phyloP scores from a whole-genome alignment of 352 stramenopile genomes.

The Phytophthora litchii region DNA sequence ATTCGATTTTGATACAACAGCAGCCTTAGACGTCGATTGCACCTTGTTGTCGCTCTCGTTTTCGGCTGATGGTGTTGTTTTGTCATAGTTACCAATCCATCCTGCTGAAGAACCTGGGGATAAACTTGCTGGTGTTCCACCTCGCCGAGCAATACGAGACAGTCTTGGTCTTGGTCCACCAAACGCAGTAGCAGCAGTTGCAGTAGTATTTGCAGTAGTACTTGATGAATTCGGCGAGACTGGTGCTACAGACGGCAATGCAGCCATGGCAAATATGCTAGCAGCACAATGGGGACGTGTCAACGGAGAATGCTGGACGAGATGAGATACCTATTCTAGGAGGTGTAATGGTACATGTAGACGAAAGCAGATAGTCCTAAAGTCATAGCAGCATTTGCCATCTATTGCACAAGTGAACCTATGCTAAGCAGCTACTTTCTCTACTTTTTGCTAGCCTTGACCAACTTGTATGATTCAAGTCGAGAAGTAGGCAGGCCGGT shows the following conservation, averaged over 20 bases:
- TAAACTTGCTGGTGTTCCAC: constrained; percentile 8
- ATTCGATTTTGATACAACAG: constrained; percentile 10
- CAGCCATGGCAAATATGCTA: constrained; percentile 16
- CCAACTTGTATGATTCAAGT: constrained; percentile 83
- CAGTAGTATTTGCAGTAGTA: constrained; percentile 11
- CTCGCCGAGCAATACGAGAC: constrained; percentile 18
- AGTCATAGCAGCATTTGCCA: constrained; percentile 6
- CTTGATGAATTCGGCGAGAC: constrained; percentile 8
- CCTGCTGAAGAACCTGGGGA: not conserved
- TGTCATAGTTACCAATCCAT: constrained; percentile 10
- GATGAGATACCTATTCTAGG: constrained; percentile 3
- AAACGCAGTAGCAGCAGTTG: constrained; percentile 9
- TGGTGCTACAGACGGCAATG: constrained; percentile 17
- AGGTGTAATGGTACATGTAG: constrained; percentile 12
- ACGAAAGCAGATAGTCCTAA: constrained; percentile 10
- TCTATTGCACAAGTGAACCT: not conserved
- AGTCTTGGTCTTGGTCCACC: constrained; percentile 11
- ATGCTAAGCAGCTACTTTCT: constrained; percentile 6
- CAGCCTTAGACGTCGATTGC: not conserved
- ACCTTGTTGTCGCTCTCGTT: constrained; percentile 46
- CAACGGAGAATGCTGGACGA: constrained; percentile 2
- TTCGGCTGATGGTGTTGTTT: not conserved
- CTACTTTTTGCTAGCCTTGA: constrained; percentile 72
- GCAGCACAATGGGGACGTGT: not conserved
- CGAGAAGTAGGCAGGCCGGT: constrained; percentile 76